Evolutionary conservation across 768 basidiomycete species (phyloP).

Genomic region (Neoboletus magnificus): DNA sequence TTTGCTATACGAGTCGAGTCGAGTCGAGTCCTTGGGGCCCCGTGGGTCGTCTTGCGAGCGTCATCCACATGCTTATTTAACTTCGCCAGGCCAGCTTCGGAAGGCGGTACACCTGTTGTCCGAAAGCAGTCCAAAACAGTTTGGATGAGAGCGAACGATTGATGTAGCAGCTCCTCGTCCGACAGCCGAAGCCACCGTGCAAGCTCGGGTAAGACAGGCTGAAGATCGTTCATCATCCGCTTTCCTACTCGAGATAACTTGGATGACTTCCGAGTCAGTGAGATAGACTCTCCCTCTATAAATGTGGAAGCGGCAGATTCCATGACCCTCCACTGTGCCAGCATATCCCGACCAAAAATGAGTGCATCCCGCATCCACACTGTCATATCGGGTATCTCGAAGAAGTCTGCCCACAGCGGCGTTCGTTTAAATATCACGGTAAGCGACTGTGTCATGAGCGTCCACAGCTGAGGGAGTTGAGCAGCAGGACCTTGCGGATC

Average conservation of each 20-base stretch:
- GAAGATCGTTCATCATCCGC: constrained; percentile 75
- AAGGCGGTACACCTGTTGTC: constrained; percentile 54
- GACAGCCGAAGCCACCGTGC: constrained; percentile 89
- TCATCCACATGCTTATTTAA: constrained; percentile 63
- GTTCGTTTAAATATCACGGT: constrained; percentile 84
- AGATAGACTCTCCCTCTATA: constrained; percentile 18
- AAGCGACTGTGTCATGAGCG: constrained; percentile 73
- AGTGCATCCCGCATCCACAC: constrained; percentile 98
- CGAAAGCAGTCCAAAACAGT: constrained; percentile 76
- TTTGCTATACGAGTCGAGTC: constrained; percentile 53
- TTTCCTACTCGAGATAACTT: constrained; percentile 60
- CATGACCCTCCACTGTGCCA: constrained; percentile 76
- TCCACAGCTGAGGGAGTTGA: constrained; percentile 73
- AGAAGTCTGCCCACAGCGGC: constrained; percentile 75
- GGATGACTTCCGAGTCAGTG: constrained; percentile 30
- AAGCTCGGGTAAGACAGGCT: constrained; percentile 75
- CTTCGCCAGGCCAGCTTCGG: constrained; percentile 55
- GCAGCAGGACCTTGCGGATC: constrained; percentile 47
- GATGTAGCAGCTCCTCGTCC: constrained; percentile 86
- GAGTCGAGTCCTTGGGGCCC: constrained; percentile 49
- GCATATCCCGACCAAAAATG: constrained; percentile 85
- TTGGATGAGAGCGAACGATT: constrained; percentile 81
- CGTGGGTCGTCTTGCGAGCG: constrained; percentile 49
- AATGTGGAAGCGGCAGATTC: constrained; percentile 51
- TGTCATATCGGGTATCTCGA: constrained; percentile 81